phyloP scores from a whole-genome alignment of 257 asterid species.

The Hygrophila difformis region DNA sequence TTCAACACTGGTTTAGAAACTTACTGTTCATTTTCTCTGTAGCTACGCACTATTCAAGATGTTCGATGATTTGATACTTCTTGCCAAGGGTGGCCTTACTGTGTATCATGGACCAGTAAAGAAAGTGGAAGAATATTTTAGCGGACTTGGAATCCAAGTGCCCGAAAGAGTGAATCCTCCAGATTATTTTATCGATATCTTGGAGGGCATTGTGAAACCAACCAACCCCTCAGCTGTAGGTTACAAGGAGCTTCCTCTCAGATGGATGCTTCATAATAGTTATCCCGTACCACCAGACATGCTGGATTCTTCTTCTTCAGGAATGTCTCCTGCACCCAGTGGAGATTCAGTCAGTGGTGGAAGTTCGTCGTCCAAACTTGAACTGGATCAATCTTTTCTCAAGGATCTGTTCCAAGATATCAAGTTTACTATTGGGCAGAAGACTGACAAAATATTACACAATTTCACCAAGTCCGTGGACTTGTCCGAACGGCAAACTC shows the following conservation, averaged over 20 bases:
- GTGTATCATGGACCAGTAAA: constrained; percentile 93
- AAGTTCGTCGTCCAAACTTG: constrained; percentile 24
- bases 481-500: constrained; percentile 58
- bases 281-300: constrained; percentile 93
- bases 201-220: constrained; percentile 82
- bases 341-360: constrained; percentile 39
- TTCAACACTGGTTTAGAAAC: not conserved
- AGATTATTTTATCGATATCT: constrained; percentile 82
- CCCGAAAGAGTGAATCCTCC: constrained; percentile 99
- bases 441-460: constrained; percentile 50
- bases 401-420: constrained; percentile 80
- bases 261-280: constrained; percentile 99
- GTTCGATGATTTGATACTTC: constrained; percentile 94
- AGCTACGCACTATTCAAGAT: constrained; percentile 94
- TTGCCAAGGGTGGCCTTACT: constrained; percentile 97
- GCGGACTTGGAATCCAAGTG: constrained; percentile 70
- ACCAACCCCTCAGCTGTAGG: constrained; percentile 43
- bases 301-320: constrained; percentile 70
- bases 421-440: constrained; percentile 52
- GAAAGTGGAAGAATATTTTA: constrained; percentile 91
- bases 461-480: constrained; percentile 49
- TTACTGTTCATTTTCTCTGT: constrained; percentile 24
- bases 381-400: constrained; percentile 44
- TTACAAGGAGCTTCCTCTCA: constrained; percentile 82
- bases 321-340: constrained; percentile 33